phyloP scores from a whole-genome alignment of 2,329 filamentous ascomycete genomes.

The Diaporthe longicolla region DNA sequence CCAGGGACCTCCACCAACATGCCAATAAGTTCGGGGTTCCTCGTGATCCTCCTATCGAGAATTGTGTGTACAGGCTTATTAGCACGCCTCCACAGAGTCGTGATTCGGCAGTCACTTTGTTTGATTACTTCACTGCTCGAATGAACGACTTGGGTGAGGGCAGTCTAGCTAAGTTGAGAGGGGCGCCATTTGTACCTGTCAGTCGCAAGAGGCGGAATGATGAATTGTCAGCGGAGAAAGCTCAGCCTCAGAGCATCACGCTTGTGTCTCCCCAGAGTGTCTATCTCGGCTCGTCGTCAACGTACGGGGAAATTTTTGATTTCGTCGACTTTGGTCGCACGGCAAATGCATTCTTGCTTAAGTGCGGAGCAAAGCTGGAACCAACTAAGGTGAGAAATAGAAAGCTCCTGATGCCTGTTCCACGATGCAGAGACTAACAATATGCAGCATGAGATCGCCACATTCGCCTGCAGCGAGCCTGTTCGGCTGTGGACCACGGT shows the following conservation, averaged over 20 bases:
- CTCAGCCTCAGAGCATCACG: conserved; percentile 55
- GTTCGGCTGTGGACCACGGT: conserved; percentile 84
- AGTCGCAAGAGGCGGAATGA: conserved; percentile 47
- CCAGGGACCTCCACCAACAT: conserved; percentile 82
- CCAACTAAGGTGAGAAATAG: conserved; percentile 71
- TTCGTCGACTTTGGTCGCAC: conserved; percentile 94
- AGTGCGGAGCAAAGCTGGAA: conserved; percentile 91
- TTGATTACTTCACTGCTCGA: conserved; percentile 86
- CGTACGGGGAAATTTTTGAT: conserved; percentile 92
- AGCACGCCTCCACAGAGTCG: conserved; percentile 78
- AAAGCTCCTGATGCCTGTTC: not conserved
- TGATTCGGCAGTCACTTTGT: conserved; percentile 78
- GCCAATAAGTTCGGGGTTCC: conserved; percentile 88
- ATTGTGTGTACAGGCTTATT: conserved; percentile 82
- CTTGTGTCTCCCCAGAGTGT: conserved; percentile 79
- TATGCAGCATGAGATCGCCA: conserved; percentile 79
- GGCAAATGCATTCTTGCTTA: conserved; percentile 89
- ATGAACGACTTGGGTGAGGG: conserved; percentile 78
- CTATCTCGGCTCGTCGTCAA: conserved; percentile 80
- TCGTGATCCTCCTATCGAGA: conserved; percentile 82
- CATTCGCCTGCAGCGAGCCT: conserved; percentile 86
- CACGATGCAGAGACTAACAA: conserved; percentile 1
- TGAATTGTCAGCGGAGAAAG: conserved; percentile 55
- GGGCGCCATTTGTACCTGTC: conserved; percentile 81
- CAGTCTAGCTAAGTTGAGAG: conserved; percentile 71